Base-by-base conservation (phyloP, 208 protist genomes). In the Vickermania ingenoplastis region DNA sequence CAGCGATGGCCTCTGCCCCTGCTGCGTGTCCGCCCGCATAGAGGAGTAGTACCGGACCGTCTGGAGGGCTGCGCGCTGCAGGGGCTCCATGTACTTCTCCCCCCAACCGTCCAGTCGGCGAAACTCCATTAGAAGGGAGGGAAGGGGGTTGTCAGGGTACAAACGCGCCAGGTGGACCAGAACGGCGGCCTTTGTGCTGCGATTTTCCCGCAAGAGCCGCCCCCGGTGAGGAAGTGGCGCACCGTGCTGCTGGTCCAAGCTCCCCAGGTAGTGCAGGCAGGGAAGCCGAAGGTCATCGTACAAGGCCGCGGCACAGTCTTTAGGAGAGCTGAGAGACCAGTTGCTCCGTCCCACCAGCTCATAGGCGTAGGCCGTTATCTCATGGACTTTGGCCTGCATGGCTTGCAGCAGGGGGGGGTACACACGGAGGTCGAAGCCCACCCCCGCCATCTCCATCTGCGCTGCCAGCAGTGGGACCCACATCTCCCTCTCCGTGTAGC, bases 81-180 rank as follows among this genome's bases (percentile, higher is more conserved):
- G 24, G 4, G 51, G 50, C n/a, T 59, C 27, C 30, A 71, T 69
- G 61, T 71, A 71, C 61, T 69, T 67, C 22, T 55, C 50, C 4
- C 60, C n/a, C 65, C 59, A 69, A 17, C 61, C 61, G 17, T 31
- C 22, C 11, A 69, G 45, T 11, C 25, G 17, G 22, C 65, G 65
- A 27, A 61, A 59, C 49, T 71, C 61, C 36, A 24, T 25, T 4
- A 71, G 13, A 4, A 68, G 23, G 29, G 3, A 7, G 5, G 65
- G 65, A 5, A 71, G 41, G 11, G 22, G 62, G 53, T 52, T 3
- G 28, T 61, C 62, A 24, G 65, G 59, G 36, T 30, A 29, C 30
- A 67, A 5, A 21, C 57, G 41, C 5, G 22, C 3, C 25, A 71
- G 61, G 17, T 67, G 48, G 52, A 17, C 13, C 52, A 71, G 61